A percentile compares a stretch with the other conserved stretches of the same genome.
phyloP scores from a whole-genome alignment of 768 basidiomycete genomes.

The Neoboletus brunneissimus region DNA sequence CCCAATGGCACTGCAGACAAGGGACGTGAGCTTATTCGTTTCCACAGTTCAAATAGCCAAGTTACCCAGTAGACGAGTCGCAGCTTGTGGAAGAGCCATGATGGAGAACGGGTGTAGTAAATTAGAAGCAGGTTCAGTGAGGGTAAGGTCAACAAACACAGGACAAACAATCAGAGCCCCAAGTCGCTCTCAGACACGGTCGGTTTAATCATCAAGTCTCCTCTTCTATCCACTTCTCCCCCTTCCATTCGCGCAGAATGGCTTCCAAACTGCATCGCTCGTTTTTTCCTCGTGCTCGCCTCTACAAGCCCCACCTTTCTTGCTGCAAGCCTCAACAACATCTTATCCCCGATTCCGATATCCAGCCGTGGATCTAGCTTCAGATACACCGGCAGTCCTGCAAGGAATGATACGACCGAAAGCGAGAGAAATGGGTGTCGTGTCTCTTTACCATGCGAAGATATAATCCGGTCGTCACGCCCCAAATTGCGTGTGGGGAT shows the following conservation, averaged over 20 bases:
- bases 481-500: conserved; percentile 89
- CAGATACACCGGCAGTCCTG: conserved; percentile 70
- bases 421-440: conserved; percentile 90
- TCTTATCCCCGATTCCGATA: conserved; percentile 87
- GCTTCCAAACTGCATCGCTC: conserved; percentile 97
- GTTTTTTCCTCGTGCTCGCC: conserved; percentile 77
- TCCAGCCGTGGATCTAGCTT: conserved; percentile 78
- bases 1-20: conserved; percentile 35
- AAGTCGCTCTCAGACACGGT: background rate
- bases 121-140: background rate
- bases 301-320: conserved; percentile 69
- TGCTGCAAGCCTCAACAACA: conserved; percentile 72
- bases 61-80: conserved; percentile 50
- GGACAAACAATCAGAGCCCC: conserved; percentile 20
- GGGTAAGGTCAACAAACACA: conserved; percentile 20
- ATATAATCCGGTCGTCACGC: conserved; percentile 91
- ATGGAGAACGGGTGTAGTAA: background rate
- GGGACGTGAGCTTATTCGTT: conserved; percentile 9
- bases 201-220: conserved; percentile 38
- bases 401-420: conserved; percentile 71
- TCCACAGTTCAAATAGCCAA: background rate
- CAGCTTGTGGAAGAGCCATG: conserved; percentile 54
- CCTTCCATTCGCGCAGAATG: conserved; percentile 80
- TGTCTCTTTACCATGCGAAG: conserved; percentile 88
- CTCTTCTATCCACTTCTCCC: conserved; percentile 50